Base-by-base conservation (phyloP, 2,329 filamentous ascomycete species). In the Xylaria sp. region DNA sequence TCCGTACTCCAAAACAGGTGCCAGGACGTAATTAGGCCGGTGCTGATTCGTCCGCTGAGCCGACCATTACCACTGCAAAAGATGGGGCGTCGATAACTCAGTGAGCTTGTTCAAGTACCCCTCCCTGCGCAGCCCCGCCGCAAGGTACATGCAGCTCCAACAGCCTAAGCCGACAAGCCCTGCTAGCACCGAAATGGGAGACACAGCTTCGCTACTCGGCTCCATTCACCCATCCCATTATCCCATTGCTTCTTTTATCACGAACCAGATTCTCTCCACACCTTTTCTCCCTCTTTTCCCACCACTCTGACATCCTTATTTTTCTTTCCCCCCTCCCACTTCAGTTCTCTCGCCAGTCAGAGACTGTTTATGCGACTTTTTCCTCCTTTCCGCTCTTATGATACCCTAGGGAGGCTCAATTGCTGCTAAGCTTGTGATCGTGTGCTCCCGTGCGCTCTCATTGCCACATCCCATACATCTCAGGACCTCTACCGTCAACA, bases 401-500 rank as follows among this genome's bases (percentile, higher is more conserved):
- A 61, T 64, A 67, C 67, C 64, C 57, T 61, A 61, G 68, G 70
- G 69, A 68, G 72, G 55, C 54, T 76, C 77, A 81, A 81, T 80
- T 80, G 77, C 78, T 71, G 70, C 36, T 53, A 21, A 68, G 60
- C 68, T 64, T 70, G 69, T 63, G 57, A 34, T 58, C 24, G 30
- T 51, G 32, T 42, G 60, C 32, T 55, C 61, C 27, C 51, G 71
- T 50, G 59, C 65, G 64, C 65, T 70, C 64, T 57, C 56, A 19
- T 42, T 62, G 61, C 68, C 61, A 61, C 39, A 51, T 55, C 61
- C 51, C 42, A 61, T 63, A 64, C 61, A 58, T 67, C 72, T 74
- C 71, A 69, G 77, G 77, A 76, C 74, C 69, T 70, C 73, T 71
- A 71, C 68, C 67, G 72, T 78, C 82, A 89, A 77, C 80, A 92